Conservation (phyloP, 768 basidiomycete genomes). For the Mycena rosella region DNA sequence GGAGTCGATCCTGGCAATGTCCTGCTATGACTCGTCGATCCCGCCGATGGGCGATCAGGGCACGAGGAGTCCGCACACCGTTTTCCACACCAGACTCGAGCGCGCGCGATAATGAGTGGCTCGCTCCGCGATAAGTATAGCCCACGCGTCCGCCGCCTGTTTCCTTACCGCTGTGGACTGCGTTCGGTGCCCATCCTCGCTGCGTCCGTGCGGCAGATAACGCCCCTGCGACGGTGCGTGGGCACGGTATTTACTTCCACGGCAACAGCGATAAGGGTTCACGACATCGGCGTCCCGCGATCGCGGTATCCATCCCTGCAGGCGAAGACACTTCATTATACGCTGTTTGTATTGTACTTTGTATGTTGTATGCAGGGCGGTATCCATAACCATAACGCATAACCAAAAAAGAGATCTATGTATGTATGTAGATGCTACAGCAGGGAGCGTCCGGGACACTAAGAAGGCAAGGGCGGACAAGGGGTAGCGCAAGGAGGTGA, state of each 20-base stretch:
- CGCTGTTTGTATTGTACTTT: slow-evolving; percentile 30
- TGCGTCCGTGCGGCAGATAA: slow-evolving; percentile 30
- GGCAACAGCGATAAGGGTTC: not conserved
- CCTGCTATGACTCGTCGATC: no score
- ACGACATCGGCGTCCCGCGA: not conserved
- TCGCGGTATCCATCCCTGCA: not conserved
- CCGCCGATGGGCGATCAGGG: no score
- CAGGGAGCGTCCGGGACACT: slow-evolving; percentile 28
- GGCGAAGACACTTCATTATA: slow-evolving; percentile 13
- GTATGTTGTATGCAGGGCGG: not conserved
- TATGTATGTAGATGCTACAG: slow-evolving; percentile 36
- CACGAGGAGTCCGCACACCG: no score
- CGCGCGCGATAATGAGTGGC: no score
- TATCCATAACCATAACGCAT: not conserved
- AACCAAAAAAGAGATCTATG: not conserved
- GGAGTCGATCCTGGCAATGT: no score
- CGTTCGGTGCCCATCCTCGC: not conserved
- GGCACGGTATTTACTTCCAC: not conserved
- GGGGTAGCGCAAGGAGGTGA: not conserved
- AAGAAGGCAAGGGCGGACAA: not conserved
- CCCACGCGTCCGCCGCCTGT: slow-evolving; percentile 19
- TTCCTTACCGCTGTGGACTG: slow-evolving; percentile 13
- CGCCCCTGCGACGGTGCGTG: not conserved
- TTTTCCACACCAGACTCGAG: no score
- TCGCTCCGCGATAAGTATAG: no score